Conservation (phyloP, 495 filamentous ascomycete genomes). For the Cenococcum geophilum region DNA sequence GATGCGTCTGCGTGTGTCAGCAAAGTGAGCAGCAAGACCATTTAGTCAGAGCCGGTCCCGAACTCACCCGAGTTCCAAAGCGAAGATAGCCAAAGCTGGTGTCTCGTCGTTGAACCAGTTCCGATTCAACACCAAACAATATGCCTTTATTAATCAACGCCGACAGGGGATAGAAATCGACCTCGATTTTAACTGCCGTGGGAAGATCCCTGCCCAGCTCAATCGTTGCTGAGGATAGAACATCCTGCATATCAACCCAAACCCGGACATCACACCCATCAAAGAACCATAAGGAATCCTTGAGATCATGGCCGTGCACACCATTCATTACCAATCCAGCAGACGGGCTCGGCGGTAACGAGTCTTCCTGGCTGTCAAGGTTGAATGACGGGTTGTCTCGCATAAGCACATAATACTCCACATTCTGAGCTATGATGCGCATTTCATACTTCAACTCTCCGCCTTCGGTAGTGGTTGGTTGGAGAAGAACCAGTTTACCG, state of each 20-base stretch:
- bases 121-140: slow-evolving; percentile 82
- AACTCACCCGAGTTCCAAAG: slow-evolving; percentile 37
- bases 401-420: slow-evolving; percentile 91
- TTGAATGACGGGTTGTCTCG: slow-evolving; percentile 62
- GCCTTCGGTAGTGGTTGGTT: slow-evolving; percentile 69
- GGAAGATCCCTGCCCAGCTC: slow-evolving; percentile 58
- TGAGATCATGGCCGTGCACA: slow-evolving; percentile 51
- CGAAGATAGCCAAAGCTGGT: slow-evolving; percentile 80
- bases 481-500: slow-evolving; percentile 87
- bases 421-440: slow-evolving; percentile 89
- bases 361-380: slow-evolving; percentile 37
- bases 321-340: slow-evolving; percentile 45
- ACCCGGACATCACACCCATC: slow-evolving; percentile 73
- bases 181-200: slow-evolving; percentile 54
- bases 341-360: slow-evolving; percentile 48
- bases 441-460: slow-evolving; percentile 94
- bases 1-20: slow-evolving; percentile 39
- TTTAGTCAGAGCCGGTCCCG: background rate
- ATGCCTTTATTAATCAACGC: slow-evolving; percentile 78
- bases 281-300: slow-evolving; percentile 91
- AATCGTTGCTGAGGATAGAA: slow-evolving; percentile 60
- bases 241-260: slow-evolving; percentile 88
- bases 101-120: slow-evolving; percentile 85
- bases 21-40: background rate
- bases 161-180: slow-evolving; percentile 94